These are phyloP conservation scores for Fomes fomentarius DNA, from an alignment of 1,284 basidiomycete genomes.

Conservation along the genomic window DNA sequence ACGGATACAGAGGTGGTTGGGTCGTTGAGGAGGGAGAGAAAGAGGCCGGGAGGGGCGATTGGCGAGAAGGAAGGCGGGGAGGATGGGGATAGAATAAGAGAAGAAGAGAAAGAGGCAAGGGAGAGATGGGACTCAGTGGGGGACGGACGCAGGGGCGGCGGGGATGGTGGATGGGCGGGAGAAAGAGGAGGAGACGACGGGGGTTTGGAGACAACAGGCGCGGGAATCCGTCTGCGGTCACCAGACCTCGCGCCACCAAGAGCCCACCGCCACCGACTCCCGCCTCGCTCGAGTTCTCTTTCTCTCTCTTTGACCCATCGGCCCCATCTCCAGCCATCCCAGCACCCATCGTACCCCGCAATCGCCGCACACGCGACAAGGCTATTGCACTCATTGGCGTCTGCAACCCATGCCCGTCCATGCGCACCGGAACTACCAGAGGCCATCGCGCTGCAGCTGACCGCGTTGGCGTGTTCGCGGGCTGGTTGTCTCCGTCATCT, in stretches of 20 bases:
- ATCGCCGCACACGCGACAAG: no score
- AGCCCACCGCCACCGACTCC: not conserved
- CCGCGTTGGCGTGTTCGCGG: no score
- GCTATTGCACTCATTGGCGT: no score
- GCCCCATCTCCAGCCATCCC: no score
- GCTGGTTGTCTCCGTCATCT: no score
- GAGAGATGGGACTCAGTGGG: conserved; percentile 1
- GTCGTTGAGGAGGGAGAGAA: conserved; percentile 18
- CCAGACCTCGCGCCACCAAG: conserved; percentile 4
- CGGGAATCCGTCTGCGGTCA: conserved; percentile 9
- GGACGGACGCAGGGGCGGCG: conserved; percentile 1
- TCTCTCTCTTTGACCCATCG: not conserved
- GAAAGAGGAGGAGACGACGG: conserved; percentile 19
- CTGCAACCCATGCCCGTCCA: no score
- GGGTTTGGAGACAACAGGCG: conserved; percentile 17
- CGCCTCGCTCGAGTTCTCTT: no score
- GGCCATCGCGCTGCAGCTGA: no score
- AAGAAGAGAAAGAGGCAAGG: not conserved
- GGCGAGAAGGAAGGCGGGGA: conserved; percentile 5
- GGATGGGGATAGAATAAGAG: conserved; percentile 11
- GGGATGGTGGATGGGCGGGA: conserved; percentile 12
- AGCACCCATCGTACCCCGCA: no score
- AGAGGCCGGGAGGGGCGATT: no score
- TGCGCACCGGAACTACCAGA: no score
- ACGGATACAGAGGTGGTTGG: conserved; percentile 32